A percentile compares a stretch with the other conserved stretches of the same genome.
Evolutionary conservation across 345 rosid species (phyloP).

Genomic region (Geranium brycei): DNA sequence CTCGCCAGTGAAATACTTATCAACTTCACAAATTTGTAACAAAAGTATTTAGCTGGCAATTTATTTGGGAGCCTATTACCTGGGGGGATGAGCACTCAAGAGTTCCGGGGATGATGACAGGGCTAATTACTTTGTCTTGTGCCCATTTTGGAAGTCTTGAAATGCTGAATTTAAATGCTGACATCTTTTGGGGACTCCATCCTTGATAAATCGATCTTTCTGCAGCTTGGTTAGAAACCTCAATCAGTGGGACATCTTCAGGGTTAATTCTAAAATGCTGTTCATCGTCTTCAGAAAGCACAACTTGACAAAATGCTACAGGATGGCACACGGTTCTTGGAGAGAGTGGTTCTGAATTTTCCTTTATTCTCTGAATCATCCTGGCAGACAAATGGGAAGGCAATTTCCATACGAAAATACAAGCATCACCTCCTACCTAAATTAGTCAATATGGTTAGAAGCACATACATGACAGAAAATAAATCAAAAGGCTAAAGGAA

Average conservation of each 20-base stretch:
- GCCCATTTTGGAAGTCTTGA: conserved; percentile 90
- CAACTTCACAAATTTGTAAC: neutral
- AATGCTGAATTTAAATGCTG: conserved; percentile 59
- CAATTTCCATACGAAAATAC: conserved; percentile 70
- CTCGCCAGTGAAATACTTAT: neutral
- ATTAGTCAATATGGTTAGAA: conserved; percentile 15
- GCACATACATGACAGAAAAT: conserved; percentile 3
- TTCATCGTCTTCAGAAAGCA: conserved; percentile 26
- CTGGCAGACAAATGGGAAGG: conserved; percentile 43
- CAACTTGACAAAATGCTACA: conserved; percentile 21
- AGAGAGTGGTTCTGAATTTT: conserved; percentile 24
- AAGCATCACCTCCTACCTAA: conserved; percentile 68
- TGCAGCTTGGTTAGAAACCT: conserved; percentile 15
- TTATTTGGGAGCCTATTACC: conserved; percentile 31
- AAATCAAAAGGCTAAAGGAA: neutral
- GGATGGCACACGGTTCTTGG: conserved; percentile 28
- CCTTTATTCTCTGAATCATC: conserved; percentile 39
- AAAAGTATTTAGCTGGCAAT: conserved; percentile 9
- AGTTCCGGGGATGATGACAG: conserved; percentile 15
- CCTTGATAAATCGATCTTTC: conserved; percentile 14
- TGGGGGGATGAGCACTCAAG: conserved; percentile 27
- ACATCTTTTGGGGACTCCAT: conserved; percentile 28
- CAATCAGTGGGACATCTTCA: conserved; percentile 13
- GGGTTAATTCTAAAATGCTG: conserved; percentile 15
- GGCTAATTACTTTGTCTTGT: conserved; percentile 40